A percentile compares a stretch with the other conserved stretches of the same genome.
phyloP scores from a whole-genome alignment of 2,329 filamentous ascomycete species.

The Arthrobotrys pseudoclavata region DNA sequence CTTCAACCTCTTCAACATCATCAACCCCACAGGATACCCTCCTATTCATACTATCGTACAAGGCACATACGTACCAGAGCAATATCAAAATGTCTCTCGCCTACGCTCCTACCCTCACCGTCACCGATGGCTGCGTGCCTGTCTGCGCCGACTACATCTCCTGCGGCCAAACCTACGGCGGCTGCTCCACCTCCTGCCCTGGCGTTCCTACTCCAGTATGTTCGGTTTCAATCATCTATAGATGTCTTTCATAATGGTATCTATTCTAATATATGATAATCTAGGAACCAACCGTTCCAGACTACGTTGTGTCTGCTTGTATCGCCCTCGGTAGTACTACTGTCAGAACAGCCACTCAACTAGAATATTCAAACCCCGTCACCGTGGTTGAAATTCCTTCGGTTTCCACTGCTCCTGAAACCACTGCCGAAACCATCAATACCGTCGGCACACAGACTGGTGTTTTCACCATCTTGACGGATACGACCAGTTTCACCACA shows the following conservation, averaged over 20 bases:
- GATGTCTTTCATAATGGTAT: not conserved
- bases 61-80: not conserved
- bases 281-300: constrained; percentile 31
- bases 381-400: constrained; percentile 15
- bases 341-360: not conserved
- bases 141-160: constrained; percentile 38
- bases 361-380: not conserved
- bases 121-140: constrained; percentile 18
- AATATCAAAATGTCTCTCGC: constrained; percentile 34
- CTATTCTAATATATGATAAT: constrained; percentile 4
- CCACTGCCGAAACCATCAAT: constrained; percentile 25
- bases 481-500: not conserved
- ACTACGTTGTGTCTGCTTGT: constrained; percentile 46
- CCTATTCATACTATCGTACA: not conserved
- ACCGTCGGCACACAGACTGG: constrained; percentile 37
- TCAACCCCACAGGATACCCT: not conserved
- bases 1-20: not conserved
- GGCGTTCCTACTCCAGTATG: constrained; percentile 35
- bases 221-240: not conserved
- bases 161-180: constrained; percentile 45
- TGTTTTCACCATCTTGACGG: constrained; percentile 37
- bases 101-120: not conserved
- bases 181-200: constrained; percentile 44
- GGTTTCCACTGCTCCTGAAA: constrained; percentile 6
- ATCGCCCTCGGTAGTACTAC: constrained; percentile 26